Evolutionary conservation across 176 grass and related monocot species (phyloP).

Genomic region (Phragmites australis): DNA sequence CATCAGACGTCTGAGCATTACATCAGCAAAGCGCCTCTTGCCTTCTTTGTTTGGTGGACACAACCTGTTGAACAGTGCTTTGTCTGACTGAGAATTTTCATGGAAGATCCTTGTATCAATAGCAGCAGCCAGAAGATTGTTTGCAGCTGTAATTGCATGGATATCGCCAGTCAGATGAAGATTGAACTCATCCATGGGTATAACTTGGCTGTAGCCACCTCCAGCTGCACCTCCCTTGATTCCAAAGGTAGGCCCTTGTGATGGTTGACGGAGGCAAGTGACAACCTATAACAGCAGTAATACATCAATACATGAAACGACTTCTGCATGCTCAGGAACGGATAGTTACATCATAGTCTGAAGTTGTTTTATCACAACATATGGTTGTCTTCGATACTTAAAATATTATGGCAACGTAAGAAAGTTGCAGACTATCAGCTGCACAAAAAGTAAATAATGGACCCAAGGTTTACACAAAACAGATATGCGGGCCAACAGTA

Average conservation of each 20-base stretch:
- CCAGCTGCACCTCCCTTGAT: slow-evolving; percentile 98
- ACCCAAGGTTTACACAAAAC: neutral
- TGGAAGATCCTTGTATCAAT: slow-evolving; percentile 97
- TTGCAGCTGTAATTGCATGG: slow-evolving; percentile 95
- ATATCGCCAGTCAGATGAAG: slow-evolving; percentile 97
- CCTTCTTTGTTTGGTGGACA: slow-evolving; percentile 96
- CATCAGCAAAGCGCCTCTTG: slow-evolving; percentile 72
- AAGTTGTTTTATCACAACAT: neutral
- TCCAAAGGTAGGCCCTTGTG: slow-evolving; percentile 96
- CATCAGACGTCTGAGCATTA: slow-evolving; percentile 72
- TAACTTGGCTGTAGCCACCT: slow-evolving; percentile 98
- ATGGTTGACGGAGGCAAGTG: slow-evolving; percentile 91
- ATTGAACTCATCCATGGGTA: slow-evolving; percentile 99
- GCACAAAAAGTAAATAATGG: neutral
- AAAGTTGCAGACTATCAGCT: neutral
- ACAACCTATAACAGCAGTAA: slow-evolving; percentile 62
- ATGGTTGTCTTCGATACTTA: neutral
- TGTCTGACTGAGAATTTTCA: slow-evolving; percentile 90
- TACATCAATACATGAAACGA: neutral
- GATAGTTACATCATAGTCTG: neutral
- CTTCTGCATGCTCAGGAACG: neutral
- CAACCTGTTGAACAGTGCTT: slow-evolving; percentile 89
- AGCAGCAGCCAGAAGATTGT: slow-evolving; percentile 98
- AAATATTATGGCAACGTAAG: neutral
- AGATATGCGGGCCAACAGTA: neutral